Evolutionary conservation across 371 early-diverging fungal genomes (phyloP), one percentile per base, ranked within the genome.

Genomic region (Mortierella sp.): DNA sequence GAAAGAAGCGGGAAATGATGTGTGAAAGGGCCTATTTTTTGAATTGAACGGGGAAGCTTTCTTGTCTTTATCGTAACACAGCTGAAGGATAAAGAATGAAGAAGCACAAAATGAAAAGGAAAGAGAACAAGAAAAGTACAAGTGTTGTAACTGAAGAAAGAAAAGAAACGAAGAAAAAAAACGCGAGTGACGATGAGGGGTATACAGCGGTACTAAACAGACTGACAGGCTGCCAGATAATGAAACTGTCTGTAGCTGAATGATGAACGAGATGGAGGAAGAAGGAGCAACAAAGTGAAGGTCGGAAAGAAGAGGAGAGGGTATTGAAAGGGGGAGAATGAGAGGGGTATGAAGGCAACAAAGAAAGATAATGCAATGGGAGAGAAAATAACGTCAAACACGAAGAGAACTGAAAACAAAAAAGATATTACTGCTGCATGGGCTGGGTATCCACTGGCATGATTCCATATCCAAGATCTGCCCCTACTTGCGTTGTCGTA

Each of bases 401-500:
- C 68, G 19, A 60, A 24, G 48, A 42, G 9, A 45, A 38, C 60
- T n/a, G 24, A 28, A 48, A 75, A 63, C 9, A 78, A 73, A 74
- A 57, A 24, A 71, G 52, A 68, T 26, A 34, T 21, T 19, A n/a
- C 54, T n/a, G 73, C 60, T 77, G 75, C 78, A 77, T 78, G 60
- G 75, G 78, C n/a, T 75, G 79, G 24, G 81, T 75, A 68, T 84
- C 81, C 10, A 81, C 75, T 31, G 81, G 81, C 76, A 78, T 78
- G 34, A 79, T 70, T 7, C 74, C 77, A 71, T 76, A 84, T 72
- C 80, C 77, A 31, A 84, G 13, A 60, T 83, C 83, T 8, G 72
- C 34, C 24, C 70, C 58, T 26, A 47, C 57, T 14, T 79, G 74
- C 19, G 71, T 24, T 7, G 74, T 24, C 9, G 74, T 44, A 14